Evolutionary conservation across 2,329 filamentous ascomycete species (phyloP).

Genomic region (Ceratocystis colombiana): DNA sequence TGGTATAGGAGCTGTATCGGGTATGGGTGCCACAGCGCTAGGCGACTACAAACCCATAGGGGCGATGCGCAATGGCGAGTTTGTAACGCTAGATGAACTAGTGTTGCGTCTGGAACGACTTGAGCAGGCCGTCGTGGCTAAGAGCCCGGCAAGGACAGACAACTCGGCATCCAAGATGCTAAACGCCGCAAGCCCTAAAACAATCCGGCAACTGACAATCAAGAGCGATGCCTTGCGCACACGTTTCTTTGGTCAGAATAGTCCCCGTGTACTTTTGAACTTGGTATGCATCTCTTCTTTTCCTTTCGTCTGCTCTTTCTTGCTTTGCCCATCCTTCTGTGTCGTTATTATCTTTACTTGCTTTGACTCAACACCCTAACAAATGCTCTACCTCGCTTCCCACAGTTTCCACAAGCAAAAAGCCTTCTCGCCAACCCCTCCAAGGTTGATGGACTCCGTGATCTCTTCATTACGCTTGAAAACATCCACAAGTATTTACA

Average conservation of each 20-base stretch:
- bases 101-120: conserved; percentile 43
- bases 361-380: background rate
- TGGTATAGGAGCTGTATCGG: background rate
- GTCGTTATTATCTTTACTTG: background rate
- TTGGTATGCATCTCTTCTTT: conserved; percentile 35
- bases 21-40: conserved; percentile 1
- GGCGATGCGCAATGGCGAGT: conserved; percentile 28
- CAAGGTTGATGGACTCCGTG: conserved; percentile 35
- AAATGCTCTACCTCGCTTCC: background rate
- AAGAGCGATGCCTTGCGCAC: conserved; percentile 41
- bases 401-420: conserved; percentile 45
- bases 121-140: conserved; percentile 41
- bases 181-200: conserved; percentile 36
- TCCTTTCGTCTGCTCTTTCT: background rate
- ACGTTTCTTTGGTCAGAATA: conserved; percentile 45
- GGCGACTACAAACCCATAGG: conserved; percentile 16
- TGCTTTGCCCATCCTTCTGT: conserved; percentile 4
- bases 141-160: conserved; percentile 36
- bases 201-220: conserved; percentile 42
- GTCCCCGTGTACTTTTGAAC: conserved; percentile 44
- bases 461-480: conserved; percentile 39
- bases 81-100: conserved; percentile 39
- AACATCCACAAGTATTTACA: conserved; percentile 41
- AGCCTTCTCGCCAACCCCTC: conserved; percentile 40
- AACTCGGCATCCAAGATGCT: conserved; percentile 27